Evolutionary conservation across 495 filamentous ascomycete species (phyloP).

Genomic region (Achaetomiella virescens): DNA sequence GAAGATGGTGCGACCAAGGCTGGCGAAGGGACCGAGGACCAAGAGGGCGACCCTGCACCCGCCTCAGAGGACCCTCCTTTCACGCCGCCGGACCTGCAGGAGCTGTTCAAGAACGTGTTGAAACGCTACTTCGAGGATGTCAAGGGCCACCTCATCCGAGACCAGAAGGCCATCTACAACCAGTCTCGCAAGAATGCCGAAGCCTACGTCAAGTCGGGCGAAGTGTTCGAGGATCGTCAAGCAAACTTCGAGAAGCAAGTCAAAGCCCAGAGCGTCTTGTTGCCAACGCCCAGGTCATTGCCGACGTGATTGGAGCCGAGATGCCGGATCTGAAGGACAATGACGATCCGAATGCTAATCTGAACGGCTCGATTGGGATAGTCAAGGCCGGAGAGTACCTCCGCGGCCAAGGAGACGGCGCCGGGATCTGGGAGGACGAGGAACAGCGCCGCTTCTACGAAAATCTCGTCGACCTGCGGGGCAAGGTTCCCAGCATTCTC

Average conservation of each 20-base stretch:
- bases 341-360: conserved; percentile 55
- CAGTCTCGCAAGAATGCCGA: conserved; percentile 94
- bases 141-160: conserved; percentile 77
- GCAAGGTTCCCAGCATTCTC: conserved; percentile 87
- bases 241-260: conserved; percentile 88
- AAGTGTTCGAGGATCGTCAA: conserved; percentile 97
- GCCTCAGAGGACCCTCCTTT: conserved; percentile 63
- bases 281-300: conserved; percentile 82
- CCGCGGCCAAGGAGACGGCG: conserved; percentile 79
- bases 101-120: conserved; percentile 82
- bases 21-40: conserved; percentile 41
- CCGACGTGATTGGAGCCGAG: conserved; percentile 81
- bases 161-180: conserved; percentile 75
- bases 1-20: conserved; percentile 70
- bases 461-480: conserved; percentile 89
- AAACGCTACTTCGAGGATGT: conserved; percentile 90
- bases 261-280: conserved; percentile 85
- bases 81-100: conserved; percentile 65
- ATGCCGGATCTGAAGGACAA: conserved; percentile 91
- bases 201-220: conserved; percentile 96
- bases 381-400: conserved; percentile 92
- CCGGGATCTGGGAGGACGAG: conserved; percentile 99
- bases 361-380: conserved; percentile 78
- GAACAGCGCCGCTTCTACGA: conserved; percentile 98
- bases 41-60: conserved; percentile 41